Conservation (phyloP, 2,329 filamentous ascomycete species). For the Clonostachys chloroleuca region DNA sequence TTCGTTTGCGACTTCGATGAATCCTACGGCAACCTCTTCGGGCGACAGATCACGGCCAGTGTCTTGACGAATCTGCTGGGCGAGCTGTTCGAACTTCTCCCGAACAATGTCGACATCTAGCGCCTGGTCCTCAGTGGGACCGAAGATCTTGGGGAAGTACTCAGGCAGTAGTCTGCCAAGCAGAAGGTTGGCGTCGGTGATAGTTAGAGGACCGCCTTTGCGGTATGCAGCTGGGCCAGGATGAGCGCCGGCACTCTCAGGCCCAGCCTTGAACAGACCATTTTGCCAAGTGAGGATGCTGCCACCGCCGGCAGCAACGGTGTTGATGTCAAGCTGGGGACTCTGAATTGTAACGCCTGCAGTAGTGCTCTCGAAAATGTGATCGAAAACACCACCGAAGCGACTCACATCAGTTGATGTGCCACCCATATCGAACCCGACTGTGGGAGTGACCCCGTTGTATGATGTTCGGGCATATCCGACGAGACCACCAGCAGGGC, state of each 20-base stretch:
- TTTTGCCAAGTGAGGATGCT: constrained; percentile 60
- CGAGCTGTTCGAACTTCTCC: constrained; percentile 30
- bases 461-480: constrained; percentile 67
- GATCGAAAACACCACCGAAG: constrained; percentile 65
- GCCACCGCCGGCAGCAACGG: constrained; percentile 49
- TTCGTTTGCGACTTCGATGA: constrained; percentile 72
- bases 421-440: constrained; percentile 43
- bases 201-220: constrained; percentile 66
- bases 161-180: constrained; percentile 52
- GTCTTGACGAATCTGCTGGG: constrained; percentile 29
- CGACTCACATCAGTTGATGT: constrained; percentile 69
- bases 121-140: constrained; percentile 57
- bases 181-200: constrained; percentile 68
- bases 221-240: constrained; percentile 68
- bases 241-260: constrained; percentile 66
- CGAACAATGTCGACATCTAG: constrained; percentile 30
- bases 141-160: constrained; percentile 70
- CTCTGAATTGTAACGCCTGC: constrained; percentile 66
- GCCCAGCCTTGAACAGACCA: constrained; percentile 65
- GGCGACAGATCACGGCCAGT: constrained; percentile 19
- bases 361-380: constrained; percentile 67
- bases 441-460: constrained; percentile 60
- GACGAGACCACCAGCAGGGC: constrained; percentile 69
- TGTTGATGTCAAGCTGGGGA: constrained; percentile 70
- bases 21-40: constrained; percentile 55